Evolutionary conservation across 2,329 filamentous ascomycete species (phyloP), one percentile per base, ranked within the genome.

Genomic region (Cladobotryum protrusum): DNA sequence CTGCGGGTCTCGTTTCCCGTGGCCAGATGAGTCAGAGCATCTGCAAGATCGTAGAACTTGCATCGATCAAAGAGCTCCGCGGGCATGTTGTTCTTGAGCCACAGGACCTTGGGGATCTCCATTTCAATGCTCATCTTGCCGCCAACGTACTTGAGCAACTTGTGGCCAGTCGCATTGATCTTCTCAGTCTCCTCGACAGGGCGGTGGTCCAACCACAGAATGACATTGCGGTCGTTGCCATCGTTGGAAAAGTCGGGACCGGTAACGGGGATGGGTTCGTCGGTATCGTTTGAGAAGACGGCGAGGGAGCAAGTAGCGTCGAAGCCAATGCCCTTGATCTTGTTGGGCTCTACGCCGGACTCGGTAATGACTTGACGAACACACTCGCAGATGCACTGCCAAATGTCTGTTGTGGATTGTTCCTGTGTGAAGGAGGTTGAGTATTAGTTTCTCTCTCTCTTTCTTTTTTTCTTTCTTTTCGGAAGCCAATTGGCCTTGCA

Each of bases 41-140:
- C 93, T 1, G 85, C 85, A 61, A 99, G 72, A 64, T 99, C 93
- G 68, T 96, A 99, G 66, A 99, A 99, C 70, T 96, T 96, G 82
- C 91, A 96, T 54, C 86, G 83, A 49, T 85, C 84, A 62, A 97
- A 99, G 14, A 93, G 76, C 61, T 96, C 88, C 49, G 86, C 78
- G 2, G 93, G 87, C 93, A 99, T 97, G 72, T 97, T 82, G 70
- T 96, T 96, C 79, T 97, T 97, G 64, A 99, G 78, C 93, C 93
- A 99, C 51, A 97, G 77, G 1, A 96, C 89, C 73, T 99, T 99
- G 56, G 93, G 93, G 49, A 99, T 95, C 69, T 99, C 93, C 93
- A 99, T 99, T 75, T 99, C 93, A 57, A 96, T 92, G 66, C 89
- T 96, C 93, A 99, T 99, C 67, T 87, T 92, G 56, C 93, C 93